Conservation (phyloP, 2,329 filamentous ascomycete genomes). For the Fusarium napiforme region DNA sequence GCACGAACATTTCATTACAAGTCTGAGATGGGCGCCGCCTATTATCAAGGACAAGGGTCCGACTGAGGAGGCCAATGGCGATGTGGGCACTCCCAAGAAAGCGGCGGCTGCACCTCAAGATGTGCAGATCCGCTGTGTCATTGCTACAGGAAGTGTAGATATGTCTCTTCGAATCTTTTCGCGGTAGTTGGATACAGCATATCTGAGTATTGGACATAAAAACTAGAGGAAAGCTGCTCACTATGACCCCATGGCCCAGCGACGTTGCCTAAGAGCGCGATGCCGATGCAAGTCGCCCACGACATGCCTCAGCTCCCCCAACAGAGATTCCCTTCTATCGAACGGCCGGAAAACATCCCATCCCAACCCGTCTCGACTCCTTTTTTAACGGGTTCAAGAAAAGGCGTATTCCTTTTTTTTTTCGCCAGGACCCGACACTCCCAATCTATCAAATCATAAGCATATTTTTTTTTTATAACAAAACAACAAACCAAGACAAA, state of each 20-base stretch:
- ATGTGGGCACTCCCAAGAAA: conserved; percentile 38
- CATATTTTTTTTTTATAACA: conserved; percentile 17
- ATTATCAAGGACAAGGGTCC: conserved; percentile 40
- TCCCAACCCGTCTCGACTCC: not conserved
- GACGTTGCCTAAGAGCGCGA: not conserved
- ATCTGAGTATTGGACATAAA: conserved; percentile 27
- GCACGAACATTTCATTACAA: conserved; percentile 87
- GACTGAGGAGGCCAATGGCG: conserved; percentile 32
- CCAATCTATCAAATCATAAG: not conserved
- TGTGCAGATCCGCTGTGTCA: conserved; percentile 81
- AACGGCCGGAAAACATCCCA: conserved; percentile 5
- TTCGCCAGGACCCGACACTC: conserved; percentile 5
- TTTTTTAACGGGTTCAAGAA: not conserved
- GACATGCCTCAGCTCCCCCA: not conserved
- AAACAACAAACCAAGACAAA: conserved; percentile 33
- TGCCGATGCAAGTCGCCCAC: not conserved
- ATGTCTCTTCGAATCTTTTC: conserved; percentile 77
- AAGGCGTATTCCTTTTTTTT: not conserved
- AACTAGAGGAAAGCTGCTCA: conserved; percentile 8
- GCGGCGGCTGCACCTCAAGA: conserved; percentile 49
- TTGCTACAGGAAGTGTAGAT: conserved; percentile 83
- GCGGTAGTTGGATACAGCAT: conserved; percentile 34
- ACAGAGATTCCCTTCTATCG: conserved; percentile 23
- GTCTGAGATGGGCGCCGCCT: conserved; percentile 84
- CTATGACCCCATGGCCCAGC: not conserved